These are phyloP conservation scores for Malus asiatica DNA, from an alignment of 306 rosid species.

Conservation along the genomic window DNA sequence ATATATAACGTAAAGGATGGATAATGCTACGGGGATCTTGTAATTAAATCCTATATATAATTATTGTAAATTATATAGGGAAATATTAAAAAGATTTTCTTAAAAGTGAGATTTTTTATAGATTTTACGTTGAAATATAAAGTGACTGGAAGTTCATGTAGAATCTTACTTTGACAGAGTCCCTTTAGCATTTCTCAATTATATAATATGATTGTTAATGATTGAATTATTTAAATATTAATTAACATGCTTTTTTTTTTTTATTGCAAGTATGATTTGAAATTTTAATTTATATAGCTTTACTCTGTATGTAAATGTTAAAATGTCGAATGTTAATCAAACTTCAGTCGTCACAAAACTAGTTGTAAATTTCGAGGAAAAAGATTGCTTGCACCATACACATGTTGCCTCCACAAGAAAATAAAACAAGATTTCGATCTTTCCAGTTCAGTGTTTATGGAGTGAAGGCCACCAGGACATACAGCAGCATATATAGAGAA, in stretches of 20 bases:
- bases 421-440: neutral
- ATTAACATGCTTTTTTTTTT: too few relatives aligned
- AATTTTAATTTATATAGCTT: too few relatives aligned
- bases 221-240: too few relatives aligned
- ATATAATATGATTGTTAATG: too few relatives aligned
- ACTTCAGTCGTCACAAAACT: neutral
- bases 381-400: neutral
- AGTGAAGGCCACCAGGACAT: neutral
- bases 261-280: neutral
- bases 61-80: too few relatives aligned
- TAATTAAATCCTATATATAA: too few relatives aligned
- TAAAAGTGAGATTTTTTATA: too few relatives aligned
- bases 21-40: too few relatives aligned
- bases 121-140: too few relatives aligned
- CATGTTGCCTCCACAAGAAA: neutral
- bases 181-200: too few relatives aligned
- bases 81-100: accelerated
- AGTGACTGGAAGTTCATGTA: accelerated
- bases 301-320: too few relatives aligned
- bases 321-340: neutral
- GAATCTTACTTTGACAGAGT: too few relatives aligned
- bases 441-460: neutral
- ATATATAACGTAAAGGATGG: neutral
- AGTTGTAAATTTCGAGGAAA: slow-evolving; percentile 9
- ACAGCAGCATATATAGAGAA: neutral